Percentiles rank a stretch among this genome's conserved stretches.
Evolutionary conservation across 2,329 filamentous ascomycete species (phyloP).

Genomic region (Colletotrichum lentis): DNA sequence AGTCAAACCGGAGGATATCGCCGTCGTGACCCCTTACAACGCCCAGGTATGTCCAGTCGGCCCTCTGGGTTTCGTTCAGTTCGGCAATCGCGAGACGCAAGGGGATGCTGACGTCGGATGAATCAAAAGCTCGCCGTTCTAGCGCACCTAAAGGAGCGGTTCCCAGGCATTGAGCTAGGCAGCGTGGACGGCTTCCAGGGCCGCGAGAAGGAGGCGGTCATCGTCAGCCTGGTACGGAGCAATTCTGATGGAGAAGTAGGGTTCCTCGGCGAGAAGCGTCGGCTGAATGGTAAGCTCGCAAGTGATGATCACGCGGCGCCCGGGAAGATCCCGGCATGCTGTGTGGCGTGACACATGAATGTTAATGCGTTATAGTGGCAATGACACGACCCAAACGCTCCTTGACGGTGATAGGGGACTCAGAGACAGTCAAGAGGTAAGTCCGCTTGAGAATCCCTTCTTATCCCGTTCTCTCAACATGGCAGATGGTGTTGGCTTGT

Average conservation of each 20-base stretch:
- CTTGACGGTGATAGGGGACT: conserved; percentile 90
- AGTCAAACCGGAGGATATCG: conserved; percentile 83
- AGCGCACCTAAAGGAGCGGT: conserved; percentile 80
- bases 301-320: conserved; percentile 5
- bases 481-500: conserved; percentile 12
- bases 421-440: conserved; percentile 89
- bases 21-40: conserved; percentile 95
- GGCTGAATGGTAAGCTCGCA: conserved; percentile 79
- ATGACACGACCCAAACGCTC: conserved; percentile 96
- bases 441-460: conserved; percentile 49
- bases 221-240: conserved; percentile 93
- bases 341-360: conserved; percentile 34
- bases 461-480: conserved; percentile 23
- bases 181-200: conserved; percentile 98
- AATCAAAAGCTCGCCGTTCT: conserved; percentile 73
- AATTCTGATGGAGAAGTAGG: conserved; percentile 88
- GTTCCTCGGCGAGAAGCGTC: conserved; percentile 89
- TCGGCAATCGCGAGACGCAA: not conserved
- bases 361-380: conserved; percentile 72
- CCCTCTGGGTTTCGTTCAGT: not conserved
- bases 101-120: conserved; percentile 40
- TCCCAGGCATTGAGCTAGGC: conserved; percentile 88
- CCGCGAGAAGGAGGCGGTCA: conserved; percentile 92
- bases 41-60: conserved; percentile 70
- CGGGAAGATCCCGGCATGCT: conserved; percentile 20